Conservation (phyloP, 2,329 filamentous ascomycete genomes). For the Monosporascus cannonballus region DNA sequence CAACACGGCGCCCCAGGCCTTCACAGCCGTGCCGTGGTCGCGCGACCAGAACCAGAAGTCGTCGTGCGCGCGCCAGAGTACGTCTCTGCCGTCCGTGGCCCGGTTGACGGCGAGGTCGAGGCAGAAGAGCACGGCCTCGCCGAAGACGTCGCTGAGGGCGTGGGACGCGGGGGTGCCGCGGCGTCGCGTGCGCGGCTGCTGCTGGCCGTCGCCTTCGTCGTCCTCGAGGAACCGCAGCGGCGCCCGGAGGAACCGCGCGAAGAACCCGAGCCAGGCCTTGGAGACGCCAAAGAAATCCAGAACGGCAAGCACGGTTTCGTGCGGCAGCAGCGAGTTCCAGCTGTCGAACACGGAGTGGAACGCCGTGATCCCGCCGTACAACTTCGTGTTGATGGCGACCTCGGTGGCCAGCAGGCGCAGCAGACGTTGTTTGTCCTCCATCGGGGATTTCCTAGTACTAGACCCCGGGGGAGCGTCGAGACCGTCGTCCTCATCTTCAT, state of each 20-base stretch:
- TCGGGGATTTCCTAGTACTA: conserved; percentile 2
- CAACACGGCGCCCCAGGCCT: conserved; percentile 37
- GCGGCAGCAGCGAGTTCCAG: conserved; percentile 36
- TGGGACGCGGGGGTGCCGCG: conserved; percentile 41
- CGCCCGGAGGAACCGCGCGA: conserved; percentile 37
- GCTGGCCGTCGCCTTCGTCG: conserved; percentile 16
- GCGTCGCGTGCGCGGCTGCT: conserved; percentile 31
- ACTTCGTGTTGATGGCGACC: conserved; percentile 24
- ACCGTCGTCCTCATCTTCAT: conserved; percentile 16
- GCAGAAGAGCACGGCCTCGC: conserved; percentile 41
- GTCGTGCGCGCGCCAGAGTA: conserved; percentile 41
- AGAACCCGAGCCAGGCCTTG: conserved; percentile 35
- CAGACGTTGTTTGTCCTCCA: conserved; percentile 28
- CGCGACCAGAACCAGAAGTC: conserved; percentile 43
- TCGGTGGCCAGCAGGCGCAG: conserved; percentile 34
- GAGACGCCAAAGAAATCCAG: conserved; percentile 39
- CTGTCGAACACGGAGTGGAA: conserved; percentile 37
- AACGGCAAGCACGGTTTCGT: conserved; percentile 35
- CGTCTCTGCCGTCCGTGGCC: conserved; percentile 32
- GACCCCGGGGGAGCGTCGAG: too few species aligned
- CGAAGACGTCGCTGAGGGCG: conserved; percentile 38
- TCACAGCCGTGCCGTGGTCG: conserved; percentile 28
- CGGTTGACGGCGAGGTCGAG: conserved; percentile 40
- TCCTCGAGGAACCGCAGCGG: conserved; percentile 36
- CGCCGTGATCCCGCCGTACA: conserved; percentile 23